Percentiles rank a stretch among this genome's conserved stretches.
Evolutionary conservation across 306 rosid species (phyloP).

Genomic region (Ammopiptanthus mongolicus): DNA sequence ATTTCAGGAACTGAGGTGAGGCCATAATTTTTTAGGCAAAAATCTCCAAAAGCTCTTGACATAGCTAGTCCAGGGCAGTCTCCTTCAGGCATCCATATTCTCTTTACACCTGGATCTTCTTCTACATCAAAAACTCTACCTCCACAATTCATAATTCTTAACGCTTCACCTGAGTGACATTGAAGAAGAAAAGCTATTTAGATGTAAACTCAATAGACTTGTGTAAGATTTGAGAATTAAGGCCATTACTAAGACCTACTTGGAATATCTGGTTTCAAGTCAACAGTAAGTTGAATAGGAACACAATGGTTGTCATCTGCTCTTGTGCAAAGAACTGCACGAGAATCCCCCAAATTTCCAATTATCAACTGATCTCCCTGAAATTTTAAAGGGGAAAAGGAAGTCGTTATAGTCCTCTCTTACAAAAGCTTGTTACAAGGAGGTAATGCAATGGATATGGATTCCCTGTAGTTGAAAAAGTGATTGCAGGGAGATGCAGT

Average conservation of each 20-base stretch:
- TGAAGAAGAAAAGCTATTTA: neutral
- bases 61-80: conserved; percentile 82
- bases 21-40: conserved; percentile 80
- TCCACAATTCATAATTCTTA: conserved; percentile 50
- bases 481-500: no score
- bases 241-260: conserved; percentile 38
- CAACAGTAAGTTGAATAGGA: conserved; percentile 72
- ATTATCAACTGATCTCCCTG: conserved; percentile 64
- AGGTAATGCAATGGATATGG: no score
- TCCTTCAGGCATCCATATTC: conserved; percentile 79
- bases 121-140: conserved; percentile 59
- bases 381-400: neutral
- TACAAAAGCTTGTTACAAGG: neutral
- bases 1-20: conserved; percentile 64
- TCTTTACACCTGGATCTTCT: conserved; percentile 55
- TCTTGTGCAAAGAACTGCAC: conserved; percentile 78
- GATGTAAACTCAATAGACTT: neutral
- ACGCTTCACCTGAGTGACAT: conserved; percentile 62
- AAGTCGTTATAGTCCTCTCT: neutral
- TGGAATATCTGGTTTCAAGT: conserved; percentile 68
- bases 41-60: conserved; percentile 89
- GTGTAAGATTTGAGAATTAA: neutral
- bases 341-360: conserved; percentile 87
- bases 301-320: conserved; percentile 39
- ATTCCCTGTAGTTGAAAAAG: no score